phyloP scores from a whole-genome alignment of 75 land plant species.

The Chamaecyparis obtusa region DNA sequence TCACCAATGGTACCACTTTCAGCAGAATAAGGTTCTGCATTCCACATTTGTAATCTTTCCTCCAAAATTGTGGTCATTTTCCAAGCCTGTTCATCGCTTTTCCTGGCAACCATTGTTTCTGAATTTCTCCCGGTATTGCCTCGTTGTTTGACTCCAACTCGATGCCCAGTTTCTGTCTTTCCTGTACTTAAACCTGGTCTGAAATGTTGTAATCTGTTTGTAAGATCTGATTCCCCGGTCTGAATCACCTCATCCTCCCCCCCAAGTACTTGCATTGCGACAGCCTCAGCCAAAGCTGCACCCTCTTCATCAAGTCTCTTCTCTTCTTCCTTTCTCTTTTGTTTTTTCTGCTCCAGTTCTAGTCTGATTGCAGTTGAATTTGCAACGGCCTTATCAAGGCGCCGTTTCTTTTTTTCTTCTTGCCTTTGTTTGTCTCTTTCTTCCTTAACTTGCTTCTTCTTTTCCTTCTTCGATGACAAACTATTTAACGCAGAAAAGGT shows the following conservation, averaged over 20 bases:
- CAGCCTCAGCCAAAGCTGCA: slow-evolving; percentile 55
- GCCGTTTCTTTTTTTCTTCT: slow-evolving; percentile 51
- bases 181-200: slow-evolving; percentile 22
- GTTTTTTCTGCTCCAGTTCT: slow-evolving; percentile 55
- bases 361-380: slow-evolving; percentile 49
- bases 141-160: background rate
- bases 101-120: slow-evolving; percentile 6
- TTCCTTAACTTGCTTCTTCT: slow-evolving; percentile 56
- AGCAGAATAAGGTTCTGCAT: slow-evolving; percentile 20
- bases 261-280: slow-evolving; percentile 33
- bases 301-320: slow-evolving; percentile 57
- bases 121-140: background rate
- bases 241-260: slow-evolving; percentile 1
- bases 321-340: slow-evolving; percentile 52
- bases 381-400: slow-evolving; percentile 50
- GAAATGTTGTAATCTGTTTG: slow-evolving; percentile 19
- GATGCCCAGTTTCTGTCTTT: background rate
- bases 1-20: slow-evolving; percentile 14
- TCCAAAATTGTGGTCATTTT: slow-evolving; percentile 1
- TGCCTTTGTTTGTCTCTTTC: slow-evolving; percentile 49
- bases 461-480: slow-evolving; percentile 35
- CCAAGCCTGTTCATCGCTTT: slow-evolving; percentile 23
- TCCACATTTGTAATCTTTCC: background rate
- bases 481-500: background rate
- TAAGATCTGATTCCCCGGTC: background rate